A percentile compares a stretch with the other conserved stretches of the same genome.
Evolutionary conservation across 352 stramenopile species (phyloP).

Genomic region (Pythium dissimile): DNA sequence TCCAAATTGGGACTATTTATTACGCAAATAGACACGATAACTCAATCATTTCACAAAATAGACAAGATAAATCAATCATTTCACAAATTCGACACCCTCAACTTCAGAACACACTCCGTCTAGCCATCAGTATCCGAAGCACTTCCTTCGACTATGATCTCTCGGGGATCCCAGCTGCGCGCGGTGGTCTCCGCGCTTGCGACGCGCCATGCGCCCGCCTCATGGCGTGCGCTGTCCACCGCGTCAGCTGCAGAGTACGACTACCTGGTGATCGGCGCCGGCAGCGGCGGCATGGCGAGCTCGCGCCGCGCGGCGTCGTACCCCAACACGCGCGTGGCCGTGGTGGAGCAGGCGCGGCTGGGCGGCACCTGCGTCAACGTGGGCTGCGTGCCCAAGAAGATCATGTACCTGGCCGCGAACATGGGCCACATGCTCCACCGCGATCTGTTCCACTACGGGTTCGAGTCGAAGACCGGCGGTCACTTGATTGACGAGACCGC

Average conservation of each 20-base stretch:
- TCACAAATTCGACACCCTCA: neutral
- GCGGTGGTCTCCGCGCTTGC: neutral
- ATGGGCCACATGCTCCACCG: conserved; percentile 55
- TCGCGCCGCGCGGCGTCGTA: conserved; percentile 86
- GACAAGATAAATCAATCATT: neutral
- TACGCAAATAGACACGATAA: conserved; percentile 6
- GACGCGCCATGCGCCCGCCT: neutral
- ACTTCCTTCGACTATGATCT: conserved; percentile 7
- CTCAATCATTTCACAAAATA: neutral
- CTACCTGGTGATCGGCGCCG: conserved; percentile 91
- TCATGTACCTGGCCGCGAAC: conserved; percentile 91
- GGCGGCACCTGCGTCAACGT: conserved; percentile 99
- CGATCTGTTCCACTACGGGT: conserved; percentile 56
- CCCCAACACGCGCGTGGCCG: conserved; percentile 90
- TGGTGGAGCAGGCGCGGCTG: conserved; percentile 90
- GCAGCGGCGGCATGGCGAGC: conserved; percentile 91
- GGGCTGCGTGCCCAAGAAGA: conserved; percentile 99
- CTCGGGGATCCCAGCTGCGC: neutral
- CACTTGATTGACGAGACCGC: conserved; percentile 34
- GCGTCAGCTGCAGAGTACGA: conserved; percentile 47
- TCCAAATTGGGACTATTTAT: conserved; percentile 10
- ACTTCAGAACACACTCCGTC: too few species aligned
- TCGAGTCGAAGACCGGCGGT: conserved; percentile 34
- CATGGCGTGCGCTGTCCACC: neutral
- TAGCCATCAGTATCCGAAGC: neutral